Percentiles rank a stretch among this genome's conserved stretches.
Evolutionary conservation across 352 stramenopile species (phyloP).

Genomic region (Plasmopara muralis): DNA sequence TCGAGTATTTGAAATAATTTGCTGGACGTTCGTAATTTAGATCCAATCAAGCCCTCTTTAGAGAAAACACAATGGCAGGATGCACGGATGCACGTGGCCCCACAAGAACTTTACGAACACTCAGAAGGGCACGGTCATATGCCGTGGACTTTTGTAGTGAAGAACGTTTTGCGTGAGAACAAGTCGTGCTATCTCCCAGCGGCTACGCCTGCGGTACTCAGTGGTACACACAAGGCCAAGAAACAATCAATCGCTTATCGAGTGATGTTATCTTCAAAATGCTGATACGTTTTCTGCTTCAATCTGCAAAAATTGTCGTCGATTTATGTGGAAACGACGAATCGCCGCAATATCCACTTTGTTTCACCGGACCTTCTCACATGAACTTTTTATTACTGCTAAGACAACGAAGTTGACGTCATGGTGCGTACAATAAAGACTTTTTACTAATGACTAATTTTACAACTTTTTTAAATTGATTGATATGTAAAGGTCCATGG

Average conservation of each 20-base stretch:
- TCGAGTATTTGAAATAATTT: constrained; percentile 63
- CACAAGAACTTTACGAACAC: constrained; percentile 37
- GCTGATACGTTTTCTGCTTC: constrained; percentile 3
- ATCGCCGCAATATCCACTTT: constrained; percentile 58
- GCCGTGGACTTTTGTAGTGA: constrained; percentile 53
- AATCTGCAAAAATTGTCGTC: constrained; percentile 58
- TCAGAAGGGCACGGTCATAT: constrained; percentile 63
- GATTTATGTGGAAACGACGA: constrained; percentile 35
- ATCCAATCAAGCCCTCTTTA: constrained; percentile 41
- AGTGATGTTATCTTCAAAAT: neutral
- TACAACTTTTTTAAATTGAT: constrained; percentile 1
- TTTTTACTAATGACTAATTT: neutral
- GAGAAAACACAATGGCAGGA: constrained; percentile 45
- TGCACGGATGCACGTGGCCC: constrained; percentile 23
- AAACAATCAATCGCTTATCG: constrained; percentile 5
- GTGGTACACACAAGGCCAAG: constrained; percentile 20
- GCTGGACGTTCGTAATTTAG: constrained; percentile 54
- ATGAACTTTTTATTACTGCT: constrained; percentile 70
- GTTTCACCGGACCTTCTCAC: constrained; percentile 54
- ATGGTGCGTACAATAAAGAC: constrained; percentile 31
- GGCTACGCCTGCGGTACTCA: constrained; percentile 23
- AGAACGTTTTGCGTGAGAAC: constrained; percentile 54
- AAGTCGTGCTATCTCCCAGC: constrained; percentile 66
- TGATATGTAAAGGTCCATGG: constrained; percentile 46
- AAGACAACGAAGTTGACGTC: constrained; percentile 56